Evolutionary conservation across 495 filamentous ascomycete genomes (phyloP).

Genomic region (Penicillium chermesinum): DNA sequence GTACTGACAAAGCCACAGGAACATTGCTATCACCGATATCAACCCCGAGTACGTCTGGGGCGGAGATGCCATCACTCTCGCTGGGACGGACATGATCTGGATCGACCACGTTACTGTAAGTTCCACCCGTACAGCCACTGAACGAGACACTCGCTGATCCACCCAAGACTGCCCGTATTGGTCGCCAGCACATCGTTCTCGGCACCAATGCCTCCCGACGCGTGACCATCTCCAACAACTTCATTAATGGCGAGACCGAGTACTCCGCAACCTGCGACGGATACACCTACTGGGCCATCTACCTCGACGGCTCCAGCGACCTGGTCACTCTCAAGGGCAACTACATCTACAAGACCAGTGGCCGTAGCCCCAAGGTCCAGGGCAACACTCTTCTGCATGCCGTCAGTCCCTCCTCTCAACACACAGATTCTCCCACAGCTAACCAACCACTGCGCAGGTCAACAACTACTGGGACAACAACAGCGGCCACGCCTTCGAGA

Average conservation of each 20-base stretch:
- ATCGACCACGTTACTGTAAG: constrained; percentile 43
- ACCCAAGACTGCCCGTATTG: constrained; percentile 37
- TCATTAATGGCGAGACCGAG: constrained; percentile 35
- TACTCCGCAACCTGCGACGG: constrained; percentile 42
- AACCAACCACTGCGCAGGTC: constrained; percentile 25
- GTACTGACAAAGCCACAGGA: constrained; percentile 16
- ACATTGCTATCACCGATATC: constrained; percentile 44
- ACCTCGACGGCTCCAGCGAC: constrained; percentile 38
- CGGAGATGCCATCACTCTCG: constrained; percentile 44
- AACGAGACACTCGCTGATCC: constrained; percentile 1
- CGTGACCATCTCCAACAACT: constrained; percentile 44
- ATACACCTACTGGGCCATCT: constrained; percentile 45
- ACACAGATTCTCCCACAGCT: too few relatives aligned
- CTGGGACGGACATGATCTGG: constrained; percentile 41
- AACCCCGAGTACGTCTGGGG: constrained; percentile 49
- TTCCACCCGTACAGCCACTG: not conserved
- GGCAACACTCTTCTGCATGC: constrained; percentile 41
- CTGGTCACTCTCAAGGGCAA: constrained; percentile 43
- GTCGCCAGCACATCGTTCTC: constrained; percentile 43
- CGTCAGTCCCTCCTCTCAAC: constrained; percentile 14
- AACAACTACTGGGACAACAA: constrained; percentile 58
- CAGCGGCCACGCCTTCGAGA: constrained; percentile 53
- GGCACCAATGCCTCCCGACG: constrained; percentile 36
- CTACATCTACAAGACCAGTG: constrained; percentile 44
- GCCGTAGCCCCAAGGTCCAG: constrained; percentile 40